These are phyloP conservation scores for Rhizoctonia solani DNA, from an alignment of 1,284 basidiomycete genomes.

Conservation along the genomic window DNA sequence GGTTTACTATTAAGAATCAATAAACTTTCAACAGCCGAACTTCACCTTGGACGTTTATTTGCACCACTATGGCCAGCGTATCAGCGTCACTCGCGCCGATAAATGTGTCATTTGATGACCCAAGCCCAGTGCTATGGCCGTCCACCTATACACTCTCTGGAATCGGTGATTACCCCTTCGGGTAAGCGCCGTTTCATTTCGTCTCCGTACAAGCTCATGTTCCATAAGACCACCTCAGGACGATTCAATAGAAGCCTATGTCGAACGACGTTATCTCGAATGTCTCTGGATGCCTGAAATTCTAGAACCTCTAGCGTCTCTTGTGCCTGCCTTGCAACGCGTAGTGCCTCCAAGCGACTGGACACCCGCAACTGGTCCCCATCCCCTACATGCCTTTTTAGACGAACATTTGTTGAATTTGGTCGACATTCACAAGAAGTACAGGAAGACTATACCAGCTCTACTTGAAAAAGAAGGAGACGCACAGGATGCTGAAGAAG, in stretches of 20 bases:
- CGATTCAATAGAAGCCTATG: conserved; percentile 16
- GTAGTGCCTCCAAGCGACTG: not conserved
- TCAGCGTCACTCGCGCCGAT: not conserved
- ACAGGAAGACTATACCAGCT: conserved; percentile 12
- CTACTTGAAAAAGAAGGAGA: conserved; percentile 12
- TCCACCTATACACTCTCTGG: conserved; percentile 5
- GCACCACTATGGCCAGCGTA: not conserved
- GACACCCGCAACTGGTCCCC: not conserved
- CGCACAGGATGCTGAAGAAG: conserved; percentile 23
- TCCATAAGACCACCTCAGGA: conserved; percentile 2
- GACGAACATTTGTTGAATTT: conserved; percentile 21
- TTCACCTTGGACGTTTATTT: no score
- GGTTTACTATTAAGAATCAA: no score
- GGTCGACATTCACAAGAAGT: conserved; percentile 24
- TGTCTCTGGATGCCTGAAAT: conserved; percentile 26
- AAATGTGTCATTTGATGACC: not conserved
- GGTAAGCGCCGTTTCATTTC: not conserved
- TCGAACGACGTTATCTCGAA: conserved; percentile 22
- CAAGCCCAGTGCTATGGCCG: conserved; percentile 19
- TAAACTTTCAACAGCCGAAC: no score
- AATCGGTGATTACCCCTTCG: conserved; percentile 26
- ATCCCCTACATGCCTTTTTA: conserved; percentile 11
- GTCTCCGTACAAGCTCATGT: not conserved
- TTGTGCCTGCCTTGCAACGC: conserved; percentile 7
- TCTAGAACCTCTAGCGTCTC: conserved; percentile 8